Evolutionary conservation across 441 rosid genomes (phyloP).

Genomic region (Adansonia gregorii): DNA sequence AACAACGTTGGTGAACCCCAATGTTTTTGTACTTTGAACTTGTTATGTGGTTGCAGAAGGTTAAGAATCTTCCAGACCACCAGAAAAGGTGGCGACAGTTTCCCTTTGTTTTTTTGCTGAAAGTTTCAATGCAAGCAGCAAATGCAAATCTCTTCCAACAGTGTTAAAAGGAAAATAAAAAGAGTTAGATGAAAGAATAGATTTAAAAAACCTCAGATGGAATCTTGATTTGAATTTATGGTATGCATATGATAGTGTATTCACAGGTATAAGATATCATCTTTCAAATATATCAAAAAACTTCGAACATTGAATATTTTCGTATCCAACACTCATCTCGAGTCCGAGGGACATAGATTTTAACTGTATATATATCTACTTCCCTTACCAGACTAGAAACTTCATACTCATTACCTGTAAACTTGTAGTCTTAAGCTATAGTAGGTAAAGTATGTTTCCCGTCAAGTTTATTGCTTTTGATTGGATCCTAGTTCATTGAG

Average conservation of each 20-base stretch:
- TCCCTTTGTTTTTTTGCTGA: slow-evolving; percentile 16
- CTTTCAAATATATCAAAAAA: too few species aligned
- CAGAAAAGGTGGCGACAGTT: slow-evolving; percentile 24
- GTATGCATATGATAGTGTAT: slow-evolving; percentile 18
- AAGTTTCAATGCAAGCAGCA: slow-evolving; percentile 29
- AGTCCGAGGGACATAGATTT: neutral
- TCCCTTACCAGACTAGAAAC: neutral
- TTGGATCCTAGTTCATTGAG: slow-evolving; percentile 24
- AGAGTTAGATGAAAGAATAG: neutral
- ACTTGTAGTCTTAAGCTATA: slow-evolving; percentile 7
- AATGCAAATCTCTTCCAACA: neutral
- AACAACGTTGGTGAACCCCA: slow-evolving; percentile 22
- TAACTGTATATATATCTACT: neutral
- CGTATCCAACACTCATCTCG: too few species aligned
- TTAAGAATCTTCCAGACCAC: slow-evolving; percentile 26
- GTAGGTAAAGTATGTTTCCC: neutral
- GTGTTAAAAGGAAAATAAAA: slow-evolving; percentile 15
- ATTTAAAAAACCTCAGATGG: neutral
- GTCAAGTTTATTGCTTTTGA: neutral
- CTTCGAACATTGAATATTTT: too few species aligned
- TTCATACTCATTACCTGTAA: neutral
- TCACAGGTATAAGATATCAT: neutral
- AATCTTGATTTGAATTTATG: slow-evolving; percentile 22
- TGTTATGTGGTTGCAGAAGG: slow-evolving; percentile 18
- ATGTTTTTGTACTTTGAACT: slow-evolving; percentile 29